Evolutionary conservation across 2,329 filamentous ascomycete species (phyloP).

Genomic region (Chalaropsis thielavioides): DNA sequence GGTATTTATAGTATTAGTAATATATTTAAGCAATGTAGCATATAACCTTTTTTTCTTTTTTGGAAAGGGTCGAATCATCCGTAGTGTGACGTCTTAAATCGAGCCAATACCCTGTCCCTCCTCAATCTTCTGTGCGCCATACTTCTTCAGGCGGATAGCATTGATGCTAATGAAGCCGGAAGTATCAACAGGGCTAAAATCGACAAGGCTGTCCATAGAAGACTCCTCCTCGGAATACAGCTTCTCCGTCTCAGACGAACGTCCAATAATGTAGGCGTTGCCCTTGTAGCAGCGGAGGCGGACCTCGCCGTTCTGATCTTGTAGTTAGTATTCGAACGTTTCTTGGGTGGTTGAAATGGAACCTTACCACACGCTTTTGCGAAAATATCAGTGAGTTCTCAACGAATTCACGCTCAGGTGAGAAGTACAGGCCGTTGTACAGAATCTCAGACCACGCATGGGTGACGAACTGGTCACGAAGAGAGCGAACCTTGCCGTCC

Average conservation of each 20-base stretch:
- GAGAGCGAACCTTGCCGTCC: slow-evolving; percentile 38
- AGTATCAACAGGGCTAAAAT: slow-evolving; percentile 30
- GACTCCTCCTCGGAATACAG: slow-evolving; percentile 37
- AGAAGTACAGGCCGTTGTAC: slow-evolving; percentile 43
- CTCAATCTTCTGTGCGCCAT: slow-evolving; percentile 24
- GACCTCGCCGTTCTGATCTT: slow-evolving; percentile 25
- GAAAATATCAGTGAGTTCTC: slow-evolving; percentile 46
- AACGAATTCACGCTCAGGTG: slow-evolving; percentile 37
- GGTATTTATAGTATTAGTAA: no score
- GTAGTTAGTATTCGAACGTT: neutral
- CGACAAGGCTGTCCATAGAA: slow-evolving; percentile 36
- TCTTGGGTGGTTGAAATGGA: neutral
- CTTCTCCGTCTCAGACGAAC: slow-evolving; percentile 33
- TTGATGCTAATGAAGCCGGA: slow-evolving; percentile 52
- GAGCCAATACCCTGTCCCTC: slow-evolving; percentile 23
- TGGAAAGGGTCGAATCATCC: no score
- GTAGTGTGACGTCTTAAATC: no score
- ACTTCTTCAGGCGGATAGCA: slow-evolving; percentile 47
- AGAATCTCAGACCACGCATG: slow-evolving; percentile 29
- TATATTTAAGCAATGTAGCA: no score
- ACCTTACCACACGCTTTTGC: slow-evolving; percentile 36
- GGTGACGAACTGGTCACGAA: slow-evolving; percentile 40
- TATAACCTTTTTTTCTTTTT: no score
- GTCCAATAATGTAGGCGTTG: slow-evolving; percentile 32
- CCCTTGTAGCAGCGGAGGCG: slow-evolving; percentile 34